These are phyloP conservation scores for Mycoemilia scoparia DNA, from an alignment of 192 early-diverging fungal species.

Conservation along the genomic window DNA sequence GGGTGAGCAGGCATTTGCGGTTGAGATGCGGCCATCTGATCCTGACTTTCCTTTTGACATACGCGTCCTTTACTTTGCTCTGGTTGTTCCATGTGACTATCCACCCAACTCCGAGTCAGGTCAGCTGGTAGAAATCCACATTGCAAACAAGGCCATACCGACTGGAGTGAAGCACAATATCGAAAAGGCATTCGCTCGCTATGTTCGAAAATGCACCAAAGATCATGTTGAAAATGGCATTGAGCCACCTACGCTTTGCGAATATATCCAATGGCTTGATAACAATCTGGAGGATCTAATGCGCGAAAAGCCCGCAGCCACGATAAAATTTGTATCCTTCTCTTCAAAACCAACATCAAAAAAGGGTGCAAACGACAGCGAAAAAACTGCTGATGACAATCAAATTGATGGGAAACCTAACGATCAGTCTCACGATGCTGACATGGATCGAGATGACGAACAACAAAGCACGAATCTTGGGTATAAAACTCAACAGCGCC, in stretches of 20 bases:
- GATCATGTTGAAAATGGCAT: slow-evolving; percentile 8
- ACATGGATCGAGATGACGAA: no score
- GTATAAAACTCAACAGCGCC: no score
- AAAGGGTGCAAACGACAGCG: background rate
- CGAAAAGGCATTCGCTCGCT: slow-evolving; percentile 13
- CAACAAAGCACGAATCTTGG: no score
- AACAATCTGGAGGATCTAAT: slow-evolving; percentile 39
- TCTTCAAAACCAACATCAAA: background rate
- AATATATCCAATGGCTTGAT: slow-evolving; percentile 37
- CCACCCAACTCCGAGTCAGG: slow-evolving; percentile 19
- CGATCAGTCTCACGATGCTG: no score
- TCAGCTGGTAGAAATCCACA: slow-evolving; percentile 7
- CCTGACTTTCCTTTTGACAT: slow-evolving; percentile 74
- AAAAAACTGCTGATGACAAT: background rate
- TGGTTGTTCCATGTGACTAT: slow-evolving; percentile 38
- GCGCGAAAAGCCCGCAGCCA: slow-evolving; percentile 37
- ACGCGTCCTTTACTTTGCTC: slow-evolving; percentile 34
- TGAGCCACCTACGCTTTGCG: slow-evolving; percentile 7
- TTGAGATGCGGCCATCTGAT: slow-evolving; percentile 33
- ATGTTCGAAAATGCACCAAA: slow-evolving; percentile 10
- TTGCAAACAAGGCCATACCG: slow-evolving; percentile 25
- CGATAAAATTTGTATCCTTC: slow-evolving; percentile 32
- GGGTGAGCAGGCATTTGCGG: slow-evolving; percentile 18
- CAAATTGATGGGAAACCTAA: no score
- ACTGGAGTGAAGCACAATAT: slow-evolving; percentile 21